Evolutionary conservation across 306 rosid genomes (phyloP), one percentile per base, ranked within the genome.

Genomic region (Abrus pulchellus): DNA sequence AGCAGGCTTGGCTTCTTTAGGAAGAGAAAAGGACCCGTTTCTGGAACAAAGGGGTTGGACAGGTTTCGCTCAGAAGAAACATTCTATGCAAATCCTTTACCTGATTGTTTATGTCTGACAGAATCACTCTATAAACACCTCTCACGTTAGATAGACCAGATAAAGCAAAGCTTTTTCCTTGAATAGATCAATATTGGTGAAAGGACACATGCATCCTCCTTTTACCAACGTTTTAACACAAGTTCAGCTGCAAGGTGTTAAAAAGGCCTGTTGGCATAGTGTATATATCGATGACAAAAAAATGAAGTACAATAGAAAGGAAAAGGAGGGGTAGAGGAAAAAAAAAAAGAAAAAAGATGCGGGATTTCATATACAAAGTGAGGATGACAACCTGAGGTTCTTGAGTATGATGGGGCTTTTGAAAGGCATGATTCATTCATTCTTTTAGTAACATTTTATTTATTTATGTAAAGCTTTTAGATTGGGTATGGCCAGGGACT

Each of bases 51-150:
- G 86, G 99, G 98, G 20, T 79, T 79, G 68, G 94, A 93, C 36
- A 93, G 99, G 70, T 93, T 95, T 83, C 98, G 99, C 3, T 93
- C 95, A 20, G 99, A 95, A 87, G 98, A 95, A 87, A 81, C 98
- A 14, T 95, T 91, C 81, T 95, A 93, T 67, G 89, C 92, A 44
- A 93, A 95, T 77, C 97, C 99, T 78, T 86, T 88, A 77, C 98
- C 99, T 0, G 98, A 88, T 81, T 95, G 99, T 88, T 75, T 95
- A 69, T 93, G 99, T 85, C 88, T 70, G 82, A 88, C 77, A 75
- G 86, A 79, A 83, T 70, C 83, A 41, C 86, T 11, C 74, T 67
- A 71, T 60, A 45, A 27, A 43, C 85, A 82, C 73, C 55, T 82
- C 90, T 32, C 56, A 72, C 81, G 40, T 45, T 32, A 63, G 83